Base-by-base conservation (phyloP, 208 protist genomes). In the Acanthamoeba castellanii region DNA sequence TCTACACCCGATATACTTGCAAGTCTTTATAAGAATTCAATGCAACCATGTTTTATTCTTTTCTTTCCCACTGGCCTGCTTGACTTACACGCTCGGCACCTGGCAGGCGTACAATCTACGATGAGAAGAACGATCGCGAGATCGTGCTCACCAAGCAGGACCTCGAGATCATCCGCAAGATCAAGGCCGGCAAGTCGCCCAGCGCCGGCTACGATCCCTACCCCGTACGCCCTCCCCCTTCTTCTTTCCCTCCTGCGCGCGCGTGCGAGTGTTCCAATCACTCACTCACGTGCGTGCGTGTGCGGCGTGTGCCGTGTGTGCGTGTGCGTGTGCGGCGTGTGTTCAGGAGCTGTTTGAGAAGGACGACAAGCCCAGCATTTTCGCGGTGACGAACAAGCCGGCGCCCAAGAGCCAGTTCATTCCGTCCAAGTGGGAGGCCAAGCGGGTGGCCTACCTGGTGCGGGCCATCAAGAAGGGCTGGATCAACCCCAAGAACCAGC, bases 111-210 rank as follows among this genome's bases (percentile, higher is more conserved):
- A 98, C 96, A 9, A 95, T 98, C 1, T 96, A 98, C 55, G 98
- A 99, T 93, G 84, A 96, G 47, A 87, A 95, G 22, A 98, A 97
- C 59, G 97, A 95, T 87, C 91, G 96, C 64, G 95, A 98, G 47
- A 91, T 98, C 3, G 90, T 96, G 61, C 92, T 99, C 9, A 96
- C 95, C 6, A 96, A 98, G n/a, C 85, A 98, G 25, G 98, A 99
- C 70, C 47, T 99, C 22, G 94, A 95, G 34, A 95, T 98, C 9
- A 97, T 98, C 50, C 70, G 87, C 25, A 59, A 74, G 30, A 94
- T 94, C 55, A 84, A 94, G 45, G 78, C 34, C 16, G 76, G 76
- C 78, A 59, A 87, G 72, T 84, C 42, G 42, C 74, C 92, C 14
- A 32, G 27, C 25, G 70, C 32, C 32, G 42, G 25, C 22, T 95